Conservation (phyloP, 768 basidiomycete species). For the Vishniacozyma victoriae region DNA sequence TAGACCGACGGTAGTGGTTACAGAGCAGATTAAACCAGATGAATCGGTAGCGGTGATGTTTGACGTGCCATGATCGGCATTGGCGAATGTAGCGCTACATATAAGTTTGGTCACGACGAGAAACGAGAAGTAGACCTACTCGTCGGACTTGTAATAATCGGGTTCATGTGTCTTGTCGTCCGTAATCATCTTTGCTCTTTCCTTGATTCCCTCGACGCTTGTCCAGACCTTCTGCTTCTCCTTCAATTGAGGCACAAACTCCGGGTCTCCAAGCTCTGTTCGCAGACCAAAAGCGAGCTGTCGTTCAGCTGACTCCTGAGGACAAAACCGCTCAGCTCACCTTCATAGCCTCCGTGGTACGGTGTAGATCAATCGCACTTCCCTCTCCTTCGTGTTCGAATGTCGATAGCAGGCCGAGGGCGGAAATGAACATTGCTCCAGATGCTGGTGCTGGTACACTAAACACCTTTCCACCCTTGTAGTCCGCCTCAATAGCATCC, state of each 20-base stretch:
- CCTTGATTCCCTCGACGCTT: slow-evolving; percentile 1
- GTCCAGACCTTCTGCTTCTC: slow-evolving; percentile 25
- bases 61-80: slow-evolving; percentile 33
- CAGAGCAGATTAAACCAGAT: slow-evolving; percentile 28
- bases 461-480: slow-evolving; percentile 68
- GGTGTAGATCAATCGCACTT: slow-evolving; percentile 62
- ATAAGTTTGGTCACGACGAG: neutral
- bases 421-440: slow-evolving; percentile 78
- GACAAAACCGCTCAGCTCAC: slow-evolving; percentile 22
- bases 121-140: neutral
- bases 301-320: slow-evolving; percentile 3
- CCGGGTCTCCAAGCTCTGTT: slow-evolving; percentile 37
- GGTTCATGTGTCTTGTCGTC: slow-evolving; percentile 27
- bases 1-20: slow-evolving; percentile 37
- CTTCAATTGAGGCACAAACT: slow-evolving; percentile 19
- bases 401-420: slow-evolving; percentile 75
- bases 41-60: slow-evolving; percentile 37
- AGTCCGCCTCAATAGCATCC: slow-evolving; percentile 68
- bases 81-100: slow-evolving; percentile 27
- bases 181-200: slow-evolving; percentile 19
- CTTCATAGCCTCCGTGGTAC: slow-evolving; percentile 75
- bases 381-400: slow-evolving; percentile 49
- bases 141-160: slow-evolving; percentile 30
- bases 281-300: slow-evolving; percentile 39
- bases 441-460: slow-evolving; percentile 71